These are phyloP conservation scores for Lodderomyces elongisporus DNA, from an alignment of 1,139 yeast species.

Conservation along the genomic window DNA sequence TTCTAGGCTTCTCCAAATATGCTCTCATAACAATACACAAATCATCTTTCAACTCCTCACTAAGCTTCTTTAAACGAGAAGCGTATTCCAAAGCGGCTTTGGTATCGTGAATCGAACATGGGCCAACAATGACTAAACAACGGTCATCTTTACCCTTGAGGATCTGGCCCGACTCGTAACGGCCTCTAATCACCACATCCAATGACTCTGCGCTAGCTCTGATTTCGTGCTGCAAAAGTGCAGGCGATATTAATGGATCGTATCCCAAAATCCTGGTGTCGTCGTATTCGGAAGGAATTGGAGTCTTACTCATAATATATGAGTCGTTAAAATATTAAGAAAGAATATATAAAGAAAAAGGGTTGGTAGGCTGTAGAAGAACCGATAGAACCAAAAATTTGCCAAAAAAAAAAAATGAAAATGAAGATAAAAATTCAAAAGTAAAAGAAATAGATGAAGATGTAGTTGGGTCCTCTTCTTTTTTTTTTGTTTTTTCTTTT, in stretches of 20 bases:
- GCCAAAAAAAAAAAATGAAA: neutral
- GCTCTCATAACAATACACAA: conserved; percentile 93
- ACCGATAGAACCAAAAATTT: too few relatives aligned
- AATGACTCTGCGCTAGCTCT: conserved; percentile 63
- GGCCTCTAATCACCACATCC: conserved; percentile 63
- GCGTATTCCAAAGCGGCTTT: conserved; percentile 89
- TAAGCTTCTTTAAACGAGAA: conserved; percentile 51
- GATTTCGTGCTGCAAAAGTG: conserved; percentile 82
- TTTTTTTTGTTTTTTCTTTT: neutral
- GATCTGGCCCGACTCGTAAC: conserved; percentile 69
- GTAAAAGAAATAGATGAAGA: neutral
- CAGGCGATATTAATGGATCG: conserved; percentile 94
- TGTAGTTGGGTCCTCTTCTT: neutral
- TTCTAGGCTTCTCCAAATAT: conserved; percentile 94
- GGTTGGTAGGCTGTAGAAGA: too few relatives aligned
- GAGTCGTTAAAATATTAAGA: too few relatives aligned
- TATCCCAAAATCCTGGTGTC: conserved; percentile 89
- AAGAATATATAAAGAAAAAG: too few relatives aligned
- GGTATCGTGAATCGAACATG: conserved; percentile 96
- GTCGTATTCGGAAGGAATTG: conserved; percentile 70
- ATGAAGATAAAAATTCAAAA: neutral
- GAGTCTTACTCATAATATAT: conserved; percentile 41
- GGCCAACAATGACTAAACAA: conserved; percentile 81
- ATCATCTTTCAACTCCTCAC: conserved; percentile 66
- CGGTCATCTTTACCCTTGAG: conserved; percentile 77